Conservation (phyloP, 2,329 filamentous ascomycete species). For the Neofusicoccum cordaticola region DNA sequence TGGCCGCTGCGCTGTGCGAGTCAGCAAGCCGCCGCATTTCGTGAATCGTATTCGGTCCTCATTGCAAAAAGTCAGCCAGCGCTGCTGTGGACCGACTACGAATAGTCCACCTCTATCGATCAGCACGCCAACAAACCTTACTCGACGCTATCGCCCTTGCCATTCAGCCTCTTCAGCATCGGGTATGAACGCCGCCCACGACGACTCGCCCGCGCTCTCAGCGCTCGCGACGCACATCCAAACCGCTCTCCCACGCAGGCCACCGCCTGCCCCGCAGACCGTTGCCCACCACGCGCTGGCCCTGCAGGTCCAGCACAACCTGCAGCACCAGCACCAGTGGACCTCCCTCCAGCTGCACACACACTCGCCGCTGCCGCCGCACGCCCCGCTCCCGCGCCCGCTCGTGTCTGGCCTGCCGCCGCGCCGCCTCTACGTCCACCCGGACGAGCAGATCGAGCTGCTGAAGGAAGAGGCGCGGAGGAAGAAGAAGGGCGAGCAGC, state of each 20-base stretch:
- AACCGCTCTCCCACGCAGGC: constrained; percentile 15
- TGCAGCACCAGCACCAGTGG: constrained; percentile 76
- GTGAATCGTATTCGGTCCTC: constrained; percentile 1
- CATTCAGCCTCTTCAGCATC: not conserved
- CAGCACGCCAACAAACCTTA: not conserved
- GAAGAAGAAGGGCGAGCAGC: constrained; percentile 33
- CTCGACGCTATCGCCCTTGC: not conserved
- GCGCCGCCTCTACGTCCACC: constrained; percentile 71
- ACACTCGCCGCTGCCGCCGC: constrained; percentile 39
- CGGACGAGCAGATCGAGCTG: constrained; percentile 75
- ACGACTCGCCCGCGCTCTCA: constrained; percentile 26
- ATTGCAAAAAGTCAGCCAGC: not conserved
- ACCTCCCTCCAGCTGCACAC: constrained; percentile 57
- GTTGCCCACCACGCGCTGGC: constrained; percentile 48
- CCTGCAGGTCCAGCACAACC: constrained; percentile 64
- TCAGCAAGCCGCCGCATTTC: not conserved
- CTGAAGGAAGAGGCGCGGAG: constrained; percentile 57
- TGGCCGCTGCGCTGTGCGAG: not conserved
- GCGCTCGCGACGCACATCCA: constrained; percentile 42
- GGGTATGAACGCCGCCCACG: not conserved
- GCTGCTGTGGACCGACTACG: no score
- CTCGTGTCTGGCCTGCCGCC: constrained; percentile 72
- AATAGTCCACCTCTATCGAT: no score
- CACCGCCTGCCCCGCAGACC: constrained; percentile 25
- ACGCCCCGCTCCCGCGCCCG: constrained; percentile 52